Evolutionary conservation across 768 basidiomycete genomes (phyloP), one percentile per base, ranked within the genome.

Genomic region (Russula lepida): DNA sequence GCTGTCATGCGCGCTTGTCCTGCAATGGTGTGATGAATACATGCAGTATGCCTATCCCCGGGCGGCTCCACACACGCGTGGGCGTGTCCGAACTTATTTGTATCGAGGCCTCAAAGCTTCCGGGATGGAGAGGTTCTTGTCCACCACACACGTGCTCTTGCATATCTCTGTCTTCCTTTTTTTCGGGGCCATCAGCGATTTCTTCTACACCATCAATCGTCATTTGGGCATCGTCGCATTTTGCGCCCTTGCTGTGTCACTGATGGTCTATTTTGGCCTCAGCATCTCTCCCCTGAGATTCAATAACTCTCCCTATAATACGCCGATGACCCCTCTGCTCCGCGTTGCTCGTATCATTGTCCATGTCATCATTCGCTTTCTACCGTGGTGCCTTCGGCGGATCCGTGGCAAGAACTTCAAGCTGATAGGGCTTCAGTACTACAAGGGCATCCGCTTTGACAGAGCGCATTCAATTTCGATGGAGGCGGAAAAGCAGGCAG

Each of bases 11-110:
- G 63, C 56, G 7, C 53, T 64, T 15, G 48, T 66, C 8, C 65
- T 61, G 13, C 64, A 66, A 54, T 65, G 64, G 64, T 52, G 56
- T 52, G 32, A 63, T 9, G 55, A 54, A 13, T 60, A 54, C 28
- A 23, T 58, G 21, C 35, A 32, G 30, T 44, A 15, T 23, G 49
- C 55, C 33, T 47, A 56, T 11, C 54, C 60, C 32, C 30, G 49
- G 19, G 55, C 25, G 6, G 50, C 54, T 7, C 60, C 54, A 17
- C 60, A 62, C 25, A 33, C 56, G 33, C 49, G 59, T 19, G 63
- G 60, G 6, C 60, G 60, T 19, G 47, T 61, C 21, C 63, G 60
- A 13, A 61, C 60, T 7, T 62, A 53, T 35, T 25, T 58, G 9
- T 53, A 33, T 25, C 30, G 13, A 33, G 63, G 63, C 30, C 54